Conservation (phyloP, 2,329 filamentous ascomycete species). For the Dichotomopilus funicola region DNA sequence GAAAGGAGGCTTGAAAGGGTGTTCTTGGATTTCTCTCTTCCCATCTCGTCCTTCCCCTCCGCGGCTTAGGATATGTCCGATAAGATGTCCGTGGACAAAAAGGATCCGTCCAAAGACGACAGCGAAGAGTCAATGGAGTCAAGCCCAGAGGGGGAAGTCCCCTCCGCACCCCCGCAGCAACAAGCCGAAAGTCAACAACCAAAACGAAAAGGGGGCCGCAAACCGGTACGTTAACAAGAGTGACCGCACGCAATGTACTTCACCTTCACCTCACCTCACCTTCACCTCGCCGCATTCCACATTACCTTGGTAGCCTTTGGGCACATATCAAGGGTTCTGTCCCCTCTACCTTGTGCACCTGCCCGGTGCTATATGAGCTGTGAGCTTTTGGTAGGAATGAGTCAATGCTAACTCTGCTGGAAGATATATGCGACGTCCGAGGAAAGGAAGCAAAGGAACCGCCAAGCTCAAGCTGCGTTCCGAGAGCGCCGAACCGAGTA, state of each 20-base stretch:
- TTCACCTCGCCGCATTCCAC: too few relatives aligned
- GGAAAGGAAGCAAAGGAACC: slow-evolving; percentile 94
- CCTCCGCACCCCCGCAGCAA: slow-evolving; percentile 32
- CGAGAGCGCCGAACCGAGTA: slow-evolving; percentile 96
- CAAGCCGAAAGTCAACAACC: slow-evolving; percentile 57
- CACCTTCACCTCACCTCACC: neutral
- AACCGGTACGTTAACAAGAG: slow-evolving; percentile 62
- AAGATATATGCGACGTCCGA: slow-evolving; percentile 98
- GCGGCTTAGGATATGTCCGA: slow-evolving; percentile 51
- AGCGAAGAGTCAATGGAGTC: slow-evolving; percentile 57
- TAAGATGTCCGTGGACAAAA: slow-evolving; percentile 61
- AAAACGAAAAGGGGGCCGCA: slow-evolving; percentile 95
- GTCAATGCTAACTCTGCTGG: slow-evolving; percentile 12
- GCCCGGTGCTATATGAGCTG: neutral
- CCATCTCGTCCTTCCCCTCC: too few relatives aligned
- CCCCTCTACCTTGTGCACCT: slow-evolving; percentile 7
- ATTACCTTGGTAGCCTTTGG: neutral
- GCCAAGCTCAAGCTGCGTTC: slow-evolving; percentile 95
- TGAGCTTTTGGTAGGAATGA: neutral
- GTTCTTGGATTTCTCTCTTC: neutral
- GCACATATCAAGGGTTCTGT: slow-evolving; percentile 1
- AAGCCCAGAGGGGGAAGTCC: slow-evolving; percentile 51
- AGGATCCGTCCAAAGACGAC: slow-evolving; percentile 50
- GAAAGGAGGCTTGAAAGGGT: neutral
- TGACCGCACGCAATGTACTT: slow-evolving; percentile 4